A percentile compares a stretch with the other conserved stretches of the same genome.
phyloP scores from a whole-genome alignment of 331 rosid species.

The Quercus tomentella region DNA sequence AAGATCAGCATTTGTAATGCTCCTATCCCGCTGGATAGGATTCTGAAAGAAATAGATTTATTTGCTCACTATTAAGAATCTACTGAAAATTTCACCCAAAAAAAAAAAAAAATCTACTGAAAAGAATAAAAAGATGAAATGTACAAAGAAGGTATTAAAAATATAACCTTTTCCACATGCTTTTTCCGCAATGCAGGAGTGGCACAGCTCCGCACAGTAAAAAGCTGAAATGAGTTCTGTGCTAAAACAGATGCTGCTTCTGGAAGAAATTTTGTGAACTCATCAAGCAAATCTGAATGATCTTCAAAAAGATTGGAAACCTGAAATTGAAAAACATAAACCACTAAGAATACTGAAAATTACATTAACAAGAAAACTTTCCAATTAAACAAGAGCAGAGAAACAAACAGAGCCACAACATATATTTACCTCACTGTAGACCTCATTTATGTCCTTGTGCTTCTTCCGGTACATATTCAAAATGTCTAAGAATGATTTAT shows the following conservation, averaged over 20 bases:
- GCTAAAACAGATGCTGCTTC: constrained; percentile 66
- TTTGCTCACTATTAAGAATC: constrained; percentile 17
- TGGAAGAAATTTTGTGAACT: constrained; percentile 89
- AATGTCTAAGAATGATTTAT: constrained; percentile 90
- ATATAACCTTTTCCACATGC: constrained; percentile 54
- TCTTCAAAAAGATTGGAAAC: constrained; percentile 72
- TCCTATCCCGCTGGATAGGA: constrained; percentile 60
- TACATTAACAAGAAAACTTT: neutral
- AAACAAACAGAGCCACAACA: neutral
- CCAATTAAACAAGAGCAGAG: neutral
- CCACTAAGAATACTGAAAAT: constrained; percentile 8
- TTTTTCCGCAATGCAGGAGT: constrained; percentile 56
- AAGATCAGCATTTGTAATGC: constrained; percentile 56
- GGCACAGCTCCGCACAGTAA: constrained; percentile 56
- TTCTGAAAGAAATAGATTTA: constrained; percentile 42
- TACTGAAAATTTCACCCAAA: too few relatives aligned
- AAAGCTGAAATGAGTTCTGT: constrained; percentile 58
- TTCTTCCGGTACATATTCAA: constrained; percentile 94
- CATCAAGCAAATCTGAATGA: constrained; percentile 79
- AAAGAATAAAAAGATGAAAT: constrained; percentile 1
- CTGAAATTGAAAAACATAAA: constrained; percentile 31
- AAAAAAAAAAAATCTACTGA: too few relatives aligned
- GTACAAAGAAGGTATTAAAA: neutral
- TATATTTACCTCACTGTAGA: constrained; percentile 68
- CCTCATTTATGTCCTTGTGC: constrained; percentile 85